A percentile compares a stretch with the other conserved stretches of the same genome.
Evolutionary conservation across 441 rosid genomes (phyloP).

Genomic region (Gossypium aridum): DNA sequence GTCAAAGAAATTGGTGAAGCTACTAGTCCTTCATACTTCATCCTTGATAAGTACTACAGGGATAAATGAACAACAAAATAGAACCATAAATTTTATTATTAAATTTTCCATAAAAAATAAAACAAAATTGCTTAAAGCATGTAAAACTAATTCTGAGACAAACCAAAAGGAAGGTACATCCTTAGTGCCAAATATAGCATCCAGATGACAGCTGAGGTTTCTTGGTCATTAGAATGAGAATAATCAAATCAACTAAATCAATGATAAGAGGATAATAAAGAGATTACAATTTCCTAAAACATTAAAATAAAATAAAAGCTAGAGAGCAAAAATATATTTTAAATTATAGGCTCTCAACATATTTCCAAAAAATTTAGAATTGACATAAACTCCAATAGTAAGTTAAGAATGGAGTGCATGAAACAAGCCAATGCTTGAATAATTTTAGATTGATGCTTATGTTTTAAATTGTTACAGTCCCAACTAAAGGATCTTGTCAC

Average conservation of each 20-base stretch:
- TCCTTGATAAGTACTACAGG: background rate
- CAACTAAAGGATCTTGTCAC: too few species aligned
- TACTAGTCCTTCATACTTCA: background rate
- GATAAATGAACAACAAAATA: background rate
- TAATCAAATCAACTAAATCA: background rate
- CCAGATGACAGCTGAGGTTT: background rate
- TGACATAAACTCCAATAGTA: background rate
- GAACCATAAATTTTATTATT: background rate
- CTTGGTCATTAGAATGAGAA: slow-evolving; percentile 2
- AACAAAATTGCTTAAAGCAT: background rate
- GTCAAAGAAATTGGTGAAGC: background rate
- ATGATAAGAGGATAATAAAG: background rate
- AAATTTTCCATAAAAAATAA: background rate
- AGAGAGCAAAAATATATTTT: background rate
- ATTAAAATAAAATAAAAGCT: background rate
- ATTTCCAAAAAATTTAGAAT: background rate
- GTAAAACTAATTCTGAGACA: background rate
- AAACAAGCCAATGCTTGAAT: background rate
- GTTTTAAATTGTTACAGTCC: background rate
- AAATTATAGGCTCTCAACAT: background rate
- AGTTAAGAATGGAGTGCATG: background rate
- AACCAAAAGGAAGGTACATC: background rate
- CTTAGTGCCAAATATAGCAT: background rate
- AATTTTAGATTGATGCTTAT: background rate
- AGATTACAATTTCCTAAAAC: background rate